Percentiles rank a stretch among this genome's conserved stretches.
Conservation (phyloP, 345 rosid species). For the Citrus reticulata region DNA sequence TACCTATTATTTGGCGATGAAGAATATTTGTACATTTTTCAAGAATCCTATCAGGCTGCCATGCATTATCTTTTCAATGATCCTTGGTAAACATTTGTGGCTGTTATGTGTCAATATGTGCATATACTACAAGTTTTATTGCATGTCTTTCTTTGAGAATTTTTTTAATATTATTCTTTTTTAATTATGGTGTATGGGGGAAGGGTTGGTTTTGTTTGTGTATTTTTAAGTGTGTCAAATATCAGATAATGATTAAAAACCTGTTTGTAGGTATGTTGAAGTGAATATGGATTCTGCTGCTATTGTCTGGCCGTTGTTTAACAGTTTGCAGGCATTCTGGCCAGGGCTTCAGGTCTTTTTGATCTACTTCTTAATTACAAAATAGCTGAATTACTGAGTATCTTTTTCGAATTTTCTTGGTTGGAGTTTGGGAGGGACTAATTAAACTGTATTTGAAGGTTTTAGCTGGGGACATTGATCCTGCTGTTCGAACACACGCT, state of each 20-base stretch:
- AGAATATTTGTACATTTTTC: conserved; percentile 85
- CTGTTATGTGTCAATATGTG: conserved; percentile 20
- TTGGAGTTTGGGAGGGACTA: not conserved
- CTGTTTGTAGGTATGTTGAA: conserved; percentile 80
- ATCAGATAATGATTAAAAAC: conserved; percentile 9
- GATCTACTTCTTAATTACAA: conserved; percentile 2
- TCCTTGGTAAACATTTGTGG: conserved; percentile 77
- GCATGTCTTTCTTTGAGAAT: not conserved
- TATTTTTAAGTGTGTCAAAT: not conserved
- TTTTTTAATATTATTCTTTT: too few relatives aligned
- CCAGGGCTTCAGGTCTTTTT: conserved; percentile 93
- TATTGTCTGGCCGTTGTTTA: conserved; percentile 92
- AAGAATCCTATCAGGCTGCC: conserved; percentile 90
- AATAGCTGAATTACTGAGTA: not conserved
- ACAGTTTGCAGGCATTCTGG: conserved; percentile 99
- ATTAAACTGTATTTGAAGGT: conserved; percentile 49
- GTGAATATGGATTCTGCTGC: conserved; percentile 99
- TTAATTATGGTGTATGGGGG: not conserved
- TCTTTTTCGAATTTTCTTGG: not conserved
- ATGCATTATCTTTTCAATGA: conserved; percentile 89
- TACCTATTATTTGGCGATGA: conserved; percentile 94
- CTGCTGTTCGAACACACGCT: conserved; percentile 94
- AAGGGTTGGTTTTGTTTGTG: not conserved
- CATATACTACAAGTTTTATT: conserved; percentile 13
- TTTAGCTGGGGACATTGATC: conserved; percentile 92